A percentile compares a stretch with the other conserved stretches of the same genome.
These are phyloP conservation scores for Brassica rapa DNA, from an alignment of 345 rosid species.

Conservation along the genomic window DNA sequence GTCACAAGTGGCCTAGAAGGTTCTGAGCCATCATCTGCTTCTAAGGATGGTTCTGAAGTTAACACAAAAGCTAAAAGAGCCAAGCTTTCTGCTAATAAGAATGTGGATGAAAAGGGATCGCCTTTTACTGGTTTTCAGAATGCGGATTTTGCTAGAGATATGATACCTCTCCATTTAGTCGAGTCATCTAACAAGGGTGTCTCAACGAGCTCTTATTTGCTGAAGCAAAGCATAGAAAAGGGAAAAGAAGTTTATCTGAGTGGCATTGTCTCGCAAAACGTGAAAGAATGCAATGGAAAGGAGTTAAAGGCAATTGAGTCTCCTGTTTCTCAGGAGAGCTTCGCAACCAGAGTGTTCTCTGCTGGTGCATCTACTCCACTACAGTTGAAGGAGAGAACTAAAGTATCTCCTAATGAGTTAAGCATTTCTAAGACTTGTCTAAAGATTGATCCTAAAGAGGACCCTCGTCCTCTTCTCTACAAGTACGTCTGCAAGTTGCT, in stretches of 20 bases:
- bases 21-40: conserved; percentile 39
- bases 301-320: conserved; percentile 60
- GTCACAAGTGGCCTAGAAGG: conserved; percentile 51
- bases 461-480: conserved; percentile 77
- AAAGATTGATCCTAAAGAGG: conserved; percentile 52
- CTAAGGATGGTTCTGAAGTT: conserved; percentile 43
- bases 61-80: conserved; percentile 48
- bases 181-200: conserved; percentile 67
- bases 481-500: conserved; percentile 54
- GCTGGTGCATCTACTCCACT: too few species aligned
- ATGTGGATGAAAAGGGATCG: conserved; percentile 31
- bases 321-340: conserved; percentile 80
- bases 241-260: conserved; percentile 37
- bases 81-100: conserved; percentile 46
- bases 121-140: conserved; percentile 28
- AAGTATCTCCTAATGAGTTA: conserved; percentile 35
- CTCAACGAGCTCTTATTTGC: conserved; percentile 55
- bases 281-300: conserved; percentile 43
- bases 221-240: conserved; percentile 44
- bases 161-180: conserved; percentile 49
- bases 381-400: too few species aligned
- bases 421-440: conserved; percentile 38
- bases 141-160: conserved; percentile 39
- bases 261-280: conserved; percentile 38
- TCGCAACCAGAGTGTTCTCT: conserved; percentile 48